These are phyloP conservation scores for Hymenoscyphus scutula DNA, from an alignment of 2,329 filamentous ascomycete genomes.

Conservation along the genomic window DNA sequence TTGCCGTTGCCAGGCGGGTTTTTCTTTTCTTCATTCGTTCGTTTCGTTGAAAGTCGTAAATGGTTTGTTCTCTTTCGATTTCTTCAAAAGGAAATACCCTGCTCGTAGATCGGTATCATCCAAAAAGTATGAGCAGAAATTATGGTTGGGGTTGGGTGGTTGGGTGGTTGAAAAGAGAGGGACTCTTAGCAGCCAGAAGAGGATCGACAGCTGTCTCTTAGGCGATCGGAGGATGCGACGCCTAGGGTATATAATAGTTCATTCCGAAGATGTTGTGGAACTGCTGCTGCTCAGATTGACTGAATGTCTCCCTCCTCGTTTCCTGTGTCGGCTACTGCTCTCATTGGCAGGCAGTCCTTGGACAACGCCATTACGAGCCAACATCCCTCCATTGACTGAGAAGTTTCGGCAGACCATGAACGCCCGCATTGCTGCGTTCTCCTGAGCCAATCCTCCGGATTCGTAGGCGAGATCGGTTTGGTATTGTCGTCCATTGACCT, in stretches of 20 bases:
- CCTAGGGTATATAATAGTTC: conserved; percentile 5
- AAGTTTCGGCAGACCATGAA: conserved; percentile 99
- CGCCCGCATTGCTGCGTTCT: conserved; percentile 91
- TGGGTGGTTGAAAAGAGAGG: not conserved
- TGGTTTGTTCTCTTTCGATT: not conserved
- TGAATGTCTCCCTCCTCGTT: conserved; percentile 34
- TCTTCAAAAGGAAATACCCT: conserved; percentile 6
- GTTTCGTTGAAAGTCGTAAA: conserved; percentile 18
- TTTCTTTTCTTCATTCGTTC: conserved; percentile 14
- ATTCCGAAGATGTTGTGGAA: conserved; percentile 37
- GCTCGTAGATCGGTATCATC: conserved; percentile 18
- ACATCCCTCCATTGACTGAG: conserved; percentile 93
- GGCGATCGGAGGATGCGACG: conserved; percentile 15
- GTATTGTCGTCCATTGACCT: conserved; percentile 96
- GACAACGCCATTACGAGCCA: conserved; percentile 66
- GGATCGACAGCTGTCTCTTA: conserved; percentile 29
- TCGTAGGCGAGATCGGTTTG: conserved; percentile 85
- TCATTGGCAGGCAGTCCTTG: conserved; percentile 58
- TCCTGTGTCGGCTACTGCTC: conserved; percentile 33
- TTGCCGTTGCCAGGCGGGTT: conserved; percentile 24
- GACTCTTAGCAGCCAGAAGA: conserved; percentile 15
- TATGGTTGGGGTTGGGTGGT: not conserved
- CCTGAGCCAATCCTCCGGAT: conserved; percentile 78
- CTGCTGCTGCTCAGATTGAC: conserved; percentile 37
- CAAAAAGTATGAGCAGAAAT: conserved; percentile 11